Percentiles rank a stretch among this genome's conserved stretches.
Conservation (phyloP, 805 yeast species). For the Metschnikowia hibisci region DNA sequence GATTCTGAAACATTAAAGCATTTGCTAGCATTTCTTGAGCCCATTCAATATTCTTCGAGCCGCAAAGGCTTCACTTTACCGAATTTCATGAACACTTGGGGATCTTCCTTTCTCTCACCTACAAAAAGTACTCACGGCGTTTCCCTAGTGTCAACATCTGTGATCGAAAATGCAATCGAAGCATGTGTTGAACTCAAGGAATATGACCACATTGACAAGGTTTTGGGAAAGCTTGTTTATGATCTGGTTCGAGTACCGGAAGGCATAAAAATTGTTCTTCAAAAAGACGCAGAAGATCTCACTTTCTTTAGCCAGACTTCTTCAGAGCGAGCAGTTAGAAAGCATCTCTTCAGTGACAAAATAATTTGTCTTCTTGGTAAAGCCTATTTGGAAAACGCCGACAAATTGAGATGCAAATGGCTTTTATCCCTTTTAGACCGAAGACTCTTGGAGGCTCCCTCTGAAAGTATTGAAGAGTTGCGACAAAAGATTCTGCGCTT, state of each 20-base stretch:
- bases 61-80: constrained; percentile 11
- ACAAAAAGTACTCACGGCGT: neutral
- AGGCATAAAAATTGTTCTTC: constrained; percentile 6
- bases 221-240: constrained; percentile 29
- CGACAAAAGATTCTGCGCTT: neutral
- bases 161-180: constrained; percentile 26
- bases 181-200: constrained; percentile 26
- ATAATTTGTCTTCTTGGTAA: constrained; percentile 10
- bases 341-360: constrained; percentile 9
- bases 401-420: constrained; percentile 14
- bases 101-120: constrained; percentile 10
- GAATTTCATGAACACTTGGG: constrained; percentile 22
- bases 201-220: constrained; percentile 29
- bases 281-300: neutral
- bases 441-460: neutral
- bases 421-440: constrained; percentile 8
- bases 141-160: constrained; percentile 15
- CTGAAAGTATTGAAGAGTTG: neutral
- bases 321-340: neutral
- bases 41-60: constrained; percentile 16
- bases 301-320: neutral
- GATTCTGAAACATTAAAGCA: constrained; percentile 21
- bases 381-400: constrained; percentile 9
- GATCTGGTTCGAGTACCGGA: constrained; percentile 12
- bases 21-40: constrained; percentile 26